A percentile compares a stretch with the other conserved stretches of the same genome.
phyloP scores from a whole-genome alignment of 2,329 filamentous ascomycete species.

The Hypomyces rosellus region DNA sequence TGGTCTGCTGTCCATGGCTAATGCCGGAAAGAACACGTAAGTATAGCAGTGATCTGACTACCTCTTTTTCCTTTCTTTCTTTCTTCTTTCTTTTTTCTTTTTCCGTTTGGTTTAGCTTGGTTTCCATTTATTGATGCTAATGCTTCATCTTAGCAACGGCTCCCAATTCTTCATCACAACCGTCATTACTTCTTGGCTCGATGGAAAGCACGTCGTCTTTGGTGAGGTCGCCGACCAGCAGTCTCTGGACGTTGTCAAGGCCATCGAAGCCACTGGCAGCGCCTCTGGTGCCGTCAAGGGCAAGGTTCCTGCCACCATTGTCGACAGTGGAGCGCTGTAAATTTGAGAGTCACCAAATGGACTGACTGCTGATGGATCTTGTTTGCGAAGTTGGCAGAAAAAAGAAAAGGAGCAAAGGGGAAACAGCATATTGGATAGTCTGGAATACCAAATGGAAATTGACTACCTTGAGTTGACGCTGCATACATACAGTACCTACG shows the following conservation, averaged over 20 bases:
- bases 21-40: constrained; percentile 89
- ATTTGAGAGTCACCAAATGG: neutral
- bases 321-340: constrained; percentile 46
- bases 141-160: constrained; percentile 65
- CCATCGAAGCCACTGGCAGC: constrained; percentile 55
- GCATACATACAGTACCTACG: too few relatives aligned
- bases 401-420: too few relatives aligned
- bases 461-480: too few relatives aligned
- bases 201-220: constrained; percentile 80
- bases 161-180: constrained; percentile 98
- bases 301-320: constrained; percentile 52
- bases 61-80: too few relatives aligned
- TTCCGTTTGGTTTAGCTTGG: too few relatives aligned
- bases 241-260: constrained; percentile 49
- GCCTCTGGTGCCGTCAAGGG: constrained; percentile 50
- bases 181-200: constrained; percentile 78
- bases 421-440: too few relatives aligned
- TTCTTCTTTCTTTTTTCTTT: too few relatives aligned
- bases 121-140: neutral
- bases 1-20: constrained; percentile 88
- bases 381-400: too few relatives aligned
- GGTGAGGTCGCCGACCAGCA: constrained; percentile 58
- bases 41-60: constrained; percentile 16
- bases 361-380: too few relatives aligned
- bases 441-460: too few relatives aligned